phyloP scores from a whole-genome alignment of 1,139 yeast species.

The Candida frijolesensis region DNA sequence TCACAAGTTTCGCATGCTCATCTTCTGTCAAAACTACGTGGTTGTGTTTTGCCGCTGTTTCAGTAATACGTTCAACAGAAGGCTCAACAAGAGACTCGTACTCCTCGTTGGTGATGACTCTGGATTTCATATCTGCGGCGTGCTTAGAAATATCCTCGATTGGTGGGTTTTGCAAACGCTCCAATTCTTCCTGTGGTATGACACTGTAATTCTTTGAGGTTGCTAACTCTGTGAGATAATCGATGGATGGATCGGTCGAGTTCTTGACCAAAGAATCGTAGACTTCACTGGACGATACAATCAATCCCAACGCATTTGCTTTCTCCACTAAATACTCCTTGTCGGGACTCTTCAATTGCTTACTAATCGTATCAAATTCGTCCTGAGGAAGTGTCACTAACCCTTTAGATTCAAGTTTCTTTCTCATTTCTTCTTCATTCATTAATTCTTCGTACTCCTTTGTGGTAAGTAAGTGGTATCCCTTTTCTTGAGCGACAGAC shows the following conservation, averaged over 20 bases:
- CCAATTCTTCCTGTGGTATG: conserved; percentile 14
- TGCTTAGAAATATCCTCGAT: conserved; percentile 13
- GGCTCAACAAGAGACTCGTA: conserved; percentile 24
- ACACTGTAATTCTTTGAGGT: conserved; percentile 8
- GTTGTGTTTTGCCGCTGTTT: conserved; percentile 19
- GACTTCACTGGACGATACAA: conserved; percentile 30
- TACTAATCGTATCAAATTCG: conserved; percentile 22
- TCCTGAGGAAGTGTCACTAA: conserved; percentile 34
- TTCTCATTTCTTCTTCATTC: conserved; percentile 38
- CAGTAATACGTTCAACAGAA: conserved; percentile 20
- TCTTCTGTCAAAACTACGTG: conserved; percentile 19
- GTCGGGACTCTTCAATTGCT: conserved; percentile 27
- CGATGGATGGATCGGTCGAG: conserved; percentile 23
- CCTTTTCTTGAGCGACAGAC: conserved; percentile 26
- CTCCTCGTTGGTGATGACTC: conserved; percentile 18
- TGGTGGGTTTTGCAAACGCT: conserved; percentile 13
- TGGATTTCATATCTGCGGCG: conserved; percentile 16
- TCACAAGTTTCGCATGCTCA: conserved; percentile 16
- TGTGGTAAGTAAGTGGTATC: conserved; percentile 28
- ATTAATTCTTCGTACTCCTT: conserved; percentile 30
- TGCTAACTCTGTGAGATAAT: conserved; percentile 35
- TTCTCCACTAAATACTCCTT: conserved; percentile 27
- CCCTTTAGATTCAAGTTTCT: conserved; percentile 32
- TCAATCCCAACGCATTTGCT: conserved; percentile 36
- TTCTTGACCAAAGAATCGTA: conserved; percentile 31